Conservation (phyloP, 352 stramenopile genomes). For the Phytophthora parvispora region DNA sequence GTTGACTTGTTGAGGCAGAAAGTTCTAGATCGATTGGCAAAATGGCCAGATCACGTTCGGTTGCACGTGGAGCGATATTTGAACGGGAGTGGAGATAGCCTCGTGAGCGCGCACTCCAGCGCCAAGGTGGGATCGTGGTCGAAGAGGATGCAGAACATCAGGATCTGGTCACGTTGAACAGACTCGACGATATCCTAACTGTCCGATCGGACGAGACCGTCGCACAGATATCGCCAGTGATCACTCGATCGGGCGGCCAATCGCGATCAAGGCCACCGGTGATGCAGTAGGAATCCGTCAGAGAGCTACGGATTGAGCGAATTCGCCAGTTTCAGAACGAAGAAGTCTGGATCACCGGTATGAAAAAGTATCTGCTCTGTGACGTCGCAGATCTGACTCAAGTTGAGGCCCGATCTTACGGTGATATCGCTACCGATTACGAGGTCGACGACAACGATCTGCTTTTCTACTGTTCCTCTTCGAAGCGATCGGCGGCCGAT, state of each 20-base stretch:
- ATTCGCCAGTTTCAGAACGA: conserved; percentile 4
- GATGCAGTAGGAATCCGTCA: background rate
- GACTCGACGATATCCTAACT: background rate
- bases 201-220: background rate
- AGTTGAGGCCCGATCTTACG: background rate
- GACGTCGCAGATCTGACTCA: background rate
- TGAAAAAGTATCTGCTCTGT: conserved; percentile 3
- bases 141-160: background rate
- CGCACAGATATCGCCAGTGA: background rate
- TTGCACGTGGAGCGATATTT: conserved; percentile 10
- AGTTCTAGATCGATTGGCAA: background rate
- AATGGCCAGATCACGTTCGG: background rate
- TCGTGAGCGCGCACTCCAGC: conserved; percentile 1
- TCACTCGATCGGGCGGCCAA: background rate
- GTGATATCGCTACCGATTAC: background rate
- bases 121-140: background rate
- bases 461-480: background rate
- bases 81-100: conserved; percentile 1
- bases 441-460: background rate
- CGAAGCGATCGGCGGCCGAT: background rate
- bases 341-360: background rate
- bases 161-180: conserved; percentile 6
- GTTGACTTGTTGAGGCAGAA: background rate
- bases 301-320: background rate
- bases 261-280: background rate